Evolutionary conservation across 441 rosid species (phyloP).

Genomic region (Aleurites moluccanus): DNA sequence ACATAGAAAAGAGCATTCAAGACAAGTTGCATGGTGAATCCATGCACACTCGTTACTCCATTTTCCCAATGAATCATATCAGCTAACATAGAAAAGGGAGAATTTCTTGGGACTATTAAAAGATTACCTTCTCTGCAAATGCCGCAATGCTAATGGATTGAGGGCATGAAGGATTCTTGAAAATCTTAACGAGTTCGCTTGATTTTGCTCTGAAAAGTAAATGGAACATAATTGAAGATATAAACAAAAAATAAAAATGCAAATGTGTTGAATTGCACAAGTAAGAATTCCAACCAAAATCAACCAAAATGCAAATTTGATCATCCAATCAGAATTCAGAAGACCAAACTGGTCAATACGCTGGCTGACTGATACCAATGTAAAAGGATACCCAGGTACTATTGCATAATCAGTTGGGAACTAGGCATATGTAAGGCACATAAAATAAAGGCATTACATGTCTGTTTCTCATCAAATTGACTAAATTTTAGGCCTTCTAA

Average conservation of each 20-base stretch:
- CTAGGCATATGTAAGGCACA: background rate
- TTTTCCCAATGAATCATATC: background rate
- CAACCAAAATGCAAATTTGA: background rate
- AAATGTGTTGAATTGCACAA: background rate
- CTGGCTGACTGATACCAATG: background rate
- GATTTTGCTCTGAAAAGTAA: constrained; percentile 60
- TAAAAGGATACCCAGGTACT: background rate
- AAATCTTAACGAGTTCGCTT: constrained; percentile 59
- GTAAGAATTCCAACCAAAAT: constrained; percentile 6
- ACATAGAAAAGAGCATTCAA: constrained; percentile 1
- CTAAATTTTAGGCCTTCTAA: background rate
- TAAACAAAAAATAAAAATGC: background rate
- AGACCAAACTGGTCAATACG: background rate
- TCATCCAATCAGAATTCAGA: background rate
- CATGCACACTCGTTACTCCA: background rate
- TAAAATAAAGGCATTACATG: background rate
- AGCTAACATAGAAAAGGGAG: background rate
- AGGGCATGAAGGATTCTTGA: constrained; percentile 68
- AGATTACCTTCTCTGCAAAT: constrained; percentile 75
- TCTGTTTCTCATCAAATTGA: background rate
- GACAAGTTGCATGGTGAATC: background rate
- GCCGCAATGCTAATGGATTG: constrained; percentile 61
- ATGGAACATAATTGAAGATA: constrained; percentile 8
- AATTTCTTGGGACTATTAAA: constrained; percentile 10
- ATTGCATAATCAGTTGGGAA: background rate